A percentile compares a stretch with the other conserved stretches of the same genome.
Conservation (phyloP, 306 rosid species). For the Glycine soja region DNA sequence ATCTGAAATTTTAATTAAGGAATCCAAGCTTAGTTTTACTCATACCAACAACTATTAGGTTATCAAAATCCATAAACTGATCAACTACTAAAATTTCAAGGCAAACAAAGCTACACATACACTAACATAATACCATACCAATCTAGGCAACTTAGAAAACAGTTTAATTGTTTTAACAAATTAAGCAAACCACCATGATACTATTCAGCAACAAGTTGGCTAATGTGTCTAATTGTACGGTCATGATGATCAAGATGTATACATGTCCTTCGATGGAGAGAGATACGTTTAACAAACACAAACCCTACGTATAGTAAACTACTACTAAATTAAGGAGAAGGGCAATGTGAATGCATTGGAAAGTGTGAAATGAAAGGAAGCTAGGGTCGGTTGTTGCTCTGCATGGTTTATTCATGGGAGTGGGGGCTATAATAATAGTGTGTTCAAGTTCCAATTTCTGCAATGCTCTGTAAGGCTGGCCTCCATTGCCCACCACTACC, state of each 20-base stretch:
- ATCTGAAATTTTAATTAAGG: too few relatives aligned
- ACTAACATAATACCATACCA: not conserved
- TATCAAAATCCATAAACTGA: not conserved
- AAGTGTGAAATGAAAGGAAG: conserved; percentile 39
- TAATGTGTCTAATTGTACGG: conserved; percentile 25
- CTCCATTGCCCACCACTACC: conserved; percentile 84
- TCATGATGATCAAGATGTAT: not conserved
- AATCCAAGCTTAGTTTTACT: too few relatives aligned
- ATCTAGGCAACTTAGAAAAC: not conserved
- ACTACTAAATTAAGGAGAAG: conserved; percentile 1
- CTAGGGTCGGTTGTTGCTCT: not conserved
- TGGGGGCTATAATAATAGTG: conserved; percentile 22
- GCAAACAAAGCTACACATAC: not conserved
- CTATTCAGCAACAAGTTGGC: conserved; percentile 16
- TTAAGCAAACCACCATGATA: conserved; percentile 3
- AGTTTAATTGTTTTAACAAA: not conserved
- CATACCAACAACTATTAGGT: too few relatives aligned
- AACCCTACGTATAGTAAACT: conserved; percentile 24
- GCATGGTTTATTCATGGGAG: conserved; percentile 42
- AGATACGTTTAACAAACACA: conserved; percentile 42
- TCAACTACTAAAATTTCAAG: not conserved
- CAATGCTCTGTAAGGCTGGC: conserved; percentile 95
- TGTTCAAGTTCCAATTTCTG: conserved; percentile 79
- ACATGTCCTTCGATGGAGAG: conserved; percentile 15
- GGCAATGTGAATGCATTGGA: conserved; percentile 27